phyloP scores from a whole-genome alignment of 2,329 filamentous ascomycete species.

The Clonostachys sp. region DNA sequence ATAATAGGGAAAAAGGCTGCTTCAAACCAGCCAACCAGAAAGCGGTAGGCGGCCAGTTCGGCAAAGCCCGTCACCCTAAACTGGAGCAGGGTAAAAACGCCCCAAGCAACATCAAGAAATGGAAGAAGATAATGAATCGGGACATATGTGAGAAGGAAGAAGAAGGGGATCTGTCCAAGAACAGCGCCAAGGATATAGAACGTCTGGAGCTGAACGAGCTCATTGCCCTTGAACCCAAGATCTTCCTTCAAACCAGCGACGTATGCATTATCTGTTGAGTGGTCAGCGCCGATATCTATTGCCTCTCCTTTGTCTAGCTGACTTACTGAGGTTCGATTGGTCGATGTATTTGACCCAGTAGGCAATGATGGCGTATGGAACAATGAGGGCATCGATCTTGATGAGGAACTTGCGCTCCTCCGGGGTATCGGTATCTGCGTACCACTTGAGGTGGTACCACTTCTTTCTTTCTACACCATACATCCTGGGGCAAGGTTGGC shows the following conservation, averaged over 20 bases:
- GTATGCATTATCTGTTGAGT: slow-evolving; percentile 46
- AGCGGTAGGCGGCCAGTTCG: slow-evolving; percentile 48
- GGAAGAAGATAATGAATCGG: slow-evolving; percentile 45
- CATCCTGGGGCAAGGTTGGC: too few species aligned
- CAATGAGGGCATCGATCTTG: slow-evolving; percentile 19
- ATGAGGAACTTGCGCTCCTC: slow-evolving; percentile 16
- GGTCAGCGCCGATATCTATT: slow-evolving; percentile 30
- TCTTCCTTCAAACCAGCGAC: slow-evolving; percentile 49
- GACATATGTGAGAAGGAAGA: slow-evolving; percentile 41
- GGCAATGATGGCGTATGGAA: slow-evolving; percentile 12
- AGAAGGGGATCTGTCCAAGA: slow-evolving; percentile 44
- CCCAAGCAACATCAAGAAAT: slow-evolving; percentile 47
- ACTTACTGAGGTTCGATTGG: slow-evolving; percentile 12
- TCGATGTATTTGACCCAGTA: slow-evolving; percentile 6
- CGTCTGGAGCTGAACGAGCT: slow-evolving; percentile 47
- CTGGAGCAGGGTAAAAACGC: slow-evolving; percentile 51
- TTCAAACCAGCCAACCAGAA: slow-evolving; percentile 36
- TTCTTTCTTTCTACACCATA: too few species aligned
- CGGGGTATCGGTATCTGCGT: slow-evolving; percentile 19
- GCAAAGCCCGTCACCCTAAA: slow-evolving; percentile 41
- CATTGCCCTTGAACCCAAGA: slow-evolving; percentile 43
- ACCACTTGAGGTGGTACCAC: slow-evolving; percentile 13
- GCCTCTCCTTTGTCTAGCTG: too few species aligned
- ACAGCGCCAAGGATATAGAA: slow-evolving; percentile 42
- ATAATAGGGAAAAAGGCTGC: too few species aligned